These are phyloP conservation scores for Fomitopsis palustris DNA, from an alignment of 1,284 basidiomycete genomes.

Conservation along the genomic window DNA sequence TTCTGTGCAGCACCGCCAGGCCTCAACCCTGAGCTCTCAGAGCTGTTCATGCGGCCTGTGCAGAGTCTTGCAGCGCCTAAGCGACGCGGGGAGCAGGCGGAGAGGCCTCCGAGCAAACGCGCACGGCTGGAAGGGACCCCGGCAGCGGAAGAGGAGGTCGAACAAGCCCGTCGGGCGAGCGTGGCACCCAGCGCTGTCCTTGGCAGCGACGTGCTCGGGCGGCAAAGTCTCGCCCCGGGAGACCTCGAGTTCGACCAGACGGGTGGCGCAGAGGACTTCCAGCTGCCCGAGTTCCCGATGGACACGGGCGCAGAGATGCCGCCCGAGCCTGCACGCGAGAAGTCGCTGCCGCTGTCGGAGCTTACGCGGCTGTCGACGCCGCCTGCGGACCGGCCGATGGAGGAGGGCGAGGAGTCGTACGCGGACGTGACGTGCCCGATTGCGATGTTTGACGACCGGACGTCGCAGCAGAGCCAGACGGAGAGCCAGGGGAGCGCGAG, in stretches of 20 bases:
- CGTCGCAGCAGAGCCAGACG: slow-evolving; percentile 40
- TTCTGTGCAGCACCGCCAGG: slow-evolving; percentile 83
- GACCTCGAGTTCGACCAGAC: slow-evolving; percentile 38
- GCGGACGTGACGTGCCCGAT: slow-evolving; percentile 76
- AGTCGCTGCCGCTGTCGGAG: slow-evolving; percentile 44
- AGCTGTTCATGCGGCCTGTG: slow-evolving; percentile 78
- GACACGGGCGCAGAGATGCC: slow-evolving; percentile 26
- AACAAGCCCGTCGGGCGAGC: slow-evolving; percentile 66
- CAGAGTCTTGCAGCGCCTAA: slow-evolving; percentile 42
- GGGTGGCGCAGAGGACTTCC: slow-evolving; percentile 57
- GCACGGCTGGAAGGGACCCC: slow-evolving; percentile 47
- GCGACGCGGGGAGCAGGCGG: slow-evolving; percentile 35
- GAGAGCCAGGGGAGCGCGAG: slow-evolving; percentile 40
- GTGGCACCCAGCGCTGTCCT: slow-evolving; percentile 52
- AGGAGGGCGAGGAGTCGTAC: slow-evolving; percentile 60
- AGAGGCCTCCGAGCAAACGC: slow-evolving; percentile 43
- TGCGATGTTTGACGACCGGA: slow-evolving; percentile 75
- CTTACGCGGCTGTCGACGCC: slow-evolving; percentile 70
- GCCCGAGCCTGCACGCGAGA: slow-evolving; percentile 38
- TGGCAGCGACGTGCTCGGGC: slow-evolving; percentile 48
- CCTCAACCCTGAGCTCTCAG: slow-evolving; percentile 74
- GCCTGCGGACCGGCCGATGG: slow-evolving; percentile 41
- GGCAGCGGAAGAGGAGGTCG: slow-evolving; percentile 40
- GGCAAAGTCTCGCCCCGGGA: slow-evolving; percentile 28
- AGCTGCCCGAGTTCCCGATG: slow-evolving; percentile 39